These are phyloP conservation scores for Rhodosorus marinus DNA, from an alignment of 23 red algal genomes.

Conservation along the genomic window DNA sequence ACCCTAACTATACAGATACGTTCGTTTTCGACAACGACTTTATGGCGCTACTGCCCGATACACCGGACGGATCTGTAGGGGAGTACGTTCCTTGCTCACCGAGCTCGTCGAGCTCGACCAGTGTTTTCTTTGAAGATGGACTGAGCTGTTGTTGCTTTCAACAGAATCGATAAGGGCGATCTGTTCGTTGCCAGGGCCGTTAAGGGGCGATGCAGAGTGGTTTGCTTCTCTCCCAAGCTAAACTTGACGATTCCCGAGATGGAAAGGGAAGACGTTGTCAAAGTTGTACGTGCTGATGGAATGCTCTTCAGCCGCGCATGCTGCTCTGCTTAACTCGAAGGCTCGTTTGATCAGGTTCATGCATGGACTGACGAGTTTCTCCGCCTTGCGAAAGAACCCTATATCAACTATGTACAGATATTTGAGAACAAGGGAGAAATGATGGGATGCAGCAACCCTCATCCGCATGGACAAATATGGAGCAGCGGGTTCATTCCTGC, in stretches of 20 bases:
- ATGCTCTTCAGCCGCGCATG: too few species aligned
- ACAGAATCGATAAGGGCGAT: conserved; percentile 18
- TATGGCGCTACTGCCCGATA: conserved; percentile 48
- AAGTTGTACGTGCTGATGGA: too few species aligned
- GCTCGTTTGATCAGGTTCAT: too few species aligned
- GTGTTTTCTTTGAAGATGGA: too few species aligned
- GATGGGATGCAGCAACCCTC: conserved; percentile 95
- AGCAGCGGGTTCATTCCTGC: conserved; percentile 67
- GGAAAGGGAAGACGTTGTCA: conserved; percentile 29
- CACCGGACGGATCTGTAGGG: conserved; percentile 25
- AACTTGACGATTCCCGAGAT: conserved; percentile 93
- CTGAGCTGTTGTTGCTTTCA: too few species aligned
- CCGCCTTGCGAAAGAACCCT: conserved; percentile 22
- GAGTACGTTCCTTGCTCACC: background rate
- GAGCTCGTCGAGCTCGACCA: background rate
- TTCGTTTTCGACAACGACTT: conserved; percentile 99
- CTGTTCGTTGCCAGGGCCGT: conserved; percentile 53
- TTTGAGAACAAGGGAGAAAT: conserved; percentile 95
- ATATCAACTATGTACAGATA: conserved; percentile 81
- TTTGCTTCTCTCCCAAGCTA: conserved; percentile 90
- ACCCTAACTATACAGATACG: conserved; percentile 62
- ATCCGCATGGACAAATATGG: conserved; percentile 97
- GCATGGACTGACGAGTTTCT: conserved; percentile 64
- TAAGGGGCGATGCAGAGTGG: conserved; percentile 60
- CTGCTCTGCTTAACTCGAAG: too few species aligned